Evolutionary conservation across 345 rosid genomes (phyloP).

Genomic region (Populus ilicifolia): DNA sequence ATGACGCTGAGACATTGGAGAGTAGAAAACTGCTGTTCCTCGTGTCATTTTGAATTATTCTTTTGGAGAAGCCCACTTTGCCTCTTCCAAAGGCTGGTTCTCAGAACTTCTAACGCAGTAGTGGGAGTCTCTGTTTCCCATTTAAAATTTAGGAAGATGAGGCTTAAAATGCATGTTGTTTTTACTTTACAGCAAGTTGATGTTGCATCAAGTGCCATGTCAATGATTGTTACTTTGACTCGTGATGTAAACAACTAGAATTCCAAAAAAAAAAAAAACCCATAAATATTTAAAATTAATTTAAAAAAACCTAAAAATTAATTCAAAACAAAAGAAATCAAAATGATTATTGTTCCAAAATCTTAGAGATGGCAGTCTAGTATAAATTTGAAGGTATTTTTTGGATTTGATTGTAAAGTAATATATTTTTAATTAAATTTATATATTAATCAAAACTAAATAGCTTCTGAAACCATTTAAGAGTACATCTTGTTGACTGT

Average conservation of each 20-base stretch:
- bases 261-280: not conserved
- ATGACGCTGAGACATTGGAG: not conserved
- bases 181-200: not conserved
- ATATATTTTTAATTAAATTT: too few relatives aligned
- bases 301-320: too few relatives aligned
- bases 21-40: constrained; percentile 1
- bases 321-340: too few relatives aligned
- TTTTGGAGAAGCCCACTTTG: not conserved
- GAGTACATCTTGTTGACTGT: too few relatives aligned
- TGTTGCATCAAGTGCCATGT: not conserved
- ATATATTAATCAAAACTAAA: too few relatives aligned
- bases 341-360: too few relatives aligned
- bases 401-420: too few relatives aligned
- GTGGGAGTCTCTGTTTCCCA: not conserved
- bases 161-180: not conserved
- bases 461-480: too few relatives aligned
- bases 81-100: not conserved
- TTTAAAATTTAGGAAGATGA: not conserved
- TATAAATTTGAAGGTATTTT: too few relatives aligned
- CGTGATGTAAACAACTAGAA: not conserved
- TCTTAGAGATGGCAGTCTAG: too few relatives aligned
- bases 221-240: not conserved
- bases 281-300: too few relatives aligned
- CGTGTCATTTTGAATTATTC: constrained; percentile 1
- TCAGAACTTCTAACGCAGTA: constrained; percentile 1